Base-by-base conservation (phyloP, 441 rosid species). In the Cnidoscolus chayamansa region DNA sequence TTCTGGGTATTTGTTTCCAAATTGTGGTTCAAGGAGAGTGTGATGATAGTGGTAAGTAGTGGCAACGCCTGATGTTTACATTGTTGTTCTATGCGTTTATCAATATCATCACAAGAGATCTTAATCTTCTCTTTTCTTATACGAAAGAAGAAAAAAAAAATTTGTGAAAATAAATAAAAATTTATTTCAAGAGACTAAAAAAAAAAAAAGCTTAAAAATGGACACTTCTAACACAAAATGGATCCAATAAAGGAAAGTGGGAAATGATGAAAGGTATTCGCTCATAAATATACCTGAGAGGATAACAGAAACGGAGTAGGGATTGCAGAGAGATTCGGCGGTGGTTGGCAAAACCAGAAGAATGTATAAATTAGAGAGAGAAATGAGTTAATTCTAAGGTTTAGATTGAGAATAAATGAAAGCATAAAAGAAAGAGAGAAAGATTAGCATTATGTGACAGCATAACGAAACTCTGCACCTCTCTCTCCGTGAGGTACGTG, bases 1-100 rank as follows among this genome's bases (percentile, higher is more conserved):
- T 93, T 93, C 83, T 93, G 98, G 98, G 98, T 93, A 65, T 91
- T 93, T 72, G 84, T 87, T 75, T 93, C 97, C 63, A 91, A 88
- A 75, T 72, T 81, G 83, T 81, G 86, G 88, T 93, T 93, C 86
- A 85, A 89, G 51, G 97, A 91, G 84, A 93, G 98, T 65, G 98
- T 93, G 77, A 93, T 93, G 98, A 93, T 93, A 78, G 98, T 88
- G 84, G 98, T 91, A 81, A 83, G 92, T 81, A 76, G 31, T 80
- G 71, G 10, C 75, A 48, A 57, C 25, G 63, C 71, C 51, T 51
- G 50, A 66, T 55, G 40, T 63, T 55, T 74, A 55, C n/a, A n/a
- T 40, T 61, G 17, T 43, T 50, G 1, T 13, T 19, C 32, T 50
- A 69, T 60, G 62, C 15, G 31, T 20, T 51, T 45, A 25, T 25